Conservation (phyloP, 139 green algal species). For the Chlamydomonas incerta region DNA sequence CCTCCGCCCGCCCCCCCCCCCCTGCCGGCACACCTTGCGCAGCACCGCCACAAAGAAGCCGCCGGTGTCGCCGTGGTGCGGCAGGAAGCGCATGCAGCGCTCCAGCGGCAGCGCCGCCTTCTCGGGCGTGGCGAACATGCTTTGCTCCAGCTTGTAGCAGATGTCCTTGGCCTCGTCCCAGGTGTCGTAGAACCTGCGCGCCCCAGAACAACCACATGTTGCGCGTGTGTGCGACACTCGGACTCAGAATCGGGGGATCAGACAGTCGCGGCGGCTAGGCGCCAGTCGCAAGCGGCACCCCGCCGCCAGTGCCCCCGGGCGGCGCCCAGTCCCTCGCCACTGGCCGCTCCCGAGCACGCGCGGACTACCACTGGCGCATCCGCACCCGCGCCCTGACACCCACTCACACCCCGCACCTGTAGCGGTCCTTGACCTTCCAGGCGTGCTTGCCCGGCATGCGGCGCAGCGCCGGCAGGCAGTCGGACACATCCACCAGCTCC, state of each 20-base stretch:
- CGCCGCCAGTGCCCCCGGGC: no score
- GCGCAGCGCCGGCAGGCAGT: constrained; percentile 83
- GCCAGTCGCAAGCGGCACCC: no score
- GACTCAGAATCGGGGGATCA: no score
- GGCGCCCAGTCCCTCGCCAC: no score
- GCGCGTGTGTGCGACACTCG: no score
- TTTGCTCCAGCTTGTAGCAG: constrained; percentile 73
- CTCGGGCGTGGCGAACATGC: constrained; percentile 85
- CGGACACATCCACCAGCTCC: constrained; percentile 89
- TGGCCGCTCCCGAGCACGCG: no score
- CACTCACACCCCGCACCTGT: no score
- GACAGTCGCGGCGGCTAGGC: no score
- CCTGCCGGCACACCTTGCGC: constrained; percentile 87
- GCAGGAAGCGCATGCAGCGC: constrained; percentile 96
- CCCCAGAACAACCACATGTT: no score
- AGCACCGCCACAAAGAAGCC: constrained; percentile 99
- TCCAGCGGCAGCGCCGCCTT: constrained; percentile 83
- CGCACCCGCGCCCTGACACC: no score
- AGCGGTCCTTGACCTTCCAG: constrained; percentile 86
- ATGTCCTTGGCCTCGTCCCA: constrained; percentile 68
- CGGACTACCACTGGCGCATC: no score
- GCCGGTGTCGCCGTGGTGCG: constrained; percentile 95
- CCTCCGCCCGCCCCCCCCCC: no score
- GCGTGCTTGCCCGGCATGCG: constrained; percentile 76
- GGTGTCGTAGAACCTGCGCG: constrained; percentile 63